Evolutionary conservation across 2,329 filamentous ascomycete species (phyloP).

Genomic region (Cladosporium sp.): DNA sequence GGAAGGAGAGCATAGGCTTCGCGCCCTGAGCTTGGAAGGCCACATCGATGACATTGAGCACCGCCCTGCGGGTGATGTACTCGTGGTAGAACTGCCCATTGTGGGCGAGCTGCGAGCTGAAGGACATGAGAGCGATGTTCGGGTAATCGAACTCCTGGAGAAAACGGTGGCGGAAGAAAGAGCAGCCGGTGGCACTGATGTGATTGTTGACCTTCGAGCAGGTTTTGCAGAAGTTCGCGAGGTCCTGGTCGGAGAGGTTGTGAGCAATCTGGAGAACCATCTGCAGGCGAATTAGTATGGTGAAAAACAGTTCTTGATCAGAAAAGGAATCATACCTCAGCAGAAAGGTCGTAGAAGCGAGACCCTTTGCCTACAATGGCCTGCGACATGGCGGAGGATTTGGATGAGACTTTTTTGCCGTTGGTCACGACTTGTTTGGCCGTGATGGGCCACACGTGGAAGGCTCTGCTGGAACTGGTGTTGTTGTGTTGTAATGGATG

Average conservation of each 20-base stretch:
- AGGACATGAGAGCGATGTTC: slow-evolving; percentile 7
- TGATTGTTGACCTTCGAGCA: slow-evolving; percentile 38
- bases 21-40: not conserved
- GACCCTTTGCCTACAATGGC: not conserved
- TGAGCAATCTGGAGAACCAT: slow-evolving; percentile 37
- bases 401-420: slow-evolving; percentile 7
- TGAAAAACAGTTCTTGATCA: no score
- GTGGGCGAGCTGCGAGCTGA: slow-evolving; percentile 11
- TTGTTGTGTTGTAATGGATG: no score
- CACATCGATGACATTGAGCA: slow-evolving; percentile 17
- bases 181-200: slow-evolving; percentile 36
- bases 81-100: slow-evolving; percentile 31
- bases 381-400: no score
- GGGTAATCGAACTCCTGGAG: slow-evolving; percentile 37
- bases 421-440: no score
- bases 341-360: slow-evolving; percentile 22
- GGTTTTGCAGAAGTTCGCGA: slow-evolving; percentile 37
- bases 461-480: no score
- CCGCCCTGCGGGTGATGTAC: slow-evolving; percentile 32
- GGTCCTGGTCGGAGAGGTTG: slow-evolving; percentile 39
- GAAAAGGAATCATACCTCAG: slow-evolving; percentile 28
- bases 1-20: slow-evolving; percentile 25
- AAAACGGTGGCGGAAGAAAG: slow-evolving; percentile 47
- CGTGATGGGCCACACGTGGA: no score
- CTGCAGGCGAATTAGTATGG: slow-evolving; percentile 22